Percentiles rank a stretch among this genome's conserved stretches.
phyloP scores from a whole-genome alignment of 306 rosid species.

The Ormosia semicastrata region DNA sequence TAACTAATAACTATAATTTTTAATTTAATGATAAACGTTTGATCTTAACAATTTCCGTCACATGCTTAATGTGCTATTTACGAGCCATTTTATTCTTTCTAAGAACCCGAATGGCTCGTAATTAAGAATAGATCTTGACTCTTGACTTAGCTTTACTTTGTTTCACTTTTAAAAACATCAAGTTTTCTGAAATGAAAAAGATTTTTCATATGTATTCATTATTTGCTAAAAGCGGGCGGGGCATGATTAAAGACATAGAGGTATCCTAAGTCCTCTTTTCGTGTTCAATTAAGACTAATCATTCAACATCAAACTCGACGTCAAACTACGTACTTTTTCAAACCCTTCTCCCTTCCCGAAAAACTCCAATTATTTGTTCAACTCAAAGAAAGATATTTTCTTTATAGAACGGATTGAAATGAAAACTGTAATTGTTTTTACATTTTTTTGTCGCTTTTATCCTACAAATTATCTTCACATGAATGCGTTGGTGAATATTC shows the following conservation, averaged over 20 bases:
- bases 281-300: background rate
- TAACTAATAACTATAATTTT: no score
- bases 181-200: background rate
- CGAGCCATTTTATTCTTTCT: background rate
- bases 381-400: no score
- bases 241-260: background rate
- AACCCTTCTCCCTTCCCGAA: no score
- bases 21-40: no score
- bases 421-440: background rate
- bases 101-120: background rate
- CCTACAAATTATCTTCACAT: background rate
- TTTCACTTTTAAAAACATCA: background rate
- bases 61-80: slow-evolving; percentile 23
- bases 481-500: background rate
- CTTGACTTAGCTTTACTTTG: background rate
- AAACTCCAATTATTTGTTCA: background rate
- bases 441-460: background rate
- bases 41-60: no score
- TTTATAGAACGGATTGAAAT: background rate
- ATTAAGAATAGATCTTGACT: background rate
- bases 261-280: background rate
- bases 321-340: no score
- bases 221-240: background rate
- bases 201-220: background rate
- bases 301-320: background rate